A percentile compares a stretch with the other conserved stretches of the same genome.
These are phyloP conservation scores for Trichoderma gamsii DNA, from an alignment of 495 filamentous ascomycete species.

Conservation along the genomic window DNA sequence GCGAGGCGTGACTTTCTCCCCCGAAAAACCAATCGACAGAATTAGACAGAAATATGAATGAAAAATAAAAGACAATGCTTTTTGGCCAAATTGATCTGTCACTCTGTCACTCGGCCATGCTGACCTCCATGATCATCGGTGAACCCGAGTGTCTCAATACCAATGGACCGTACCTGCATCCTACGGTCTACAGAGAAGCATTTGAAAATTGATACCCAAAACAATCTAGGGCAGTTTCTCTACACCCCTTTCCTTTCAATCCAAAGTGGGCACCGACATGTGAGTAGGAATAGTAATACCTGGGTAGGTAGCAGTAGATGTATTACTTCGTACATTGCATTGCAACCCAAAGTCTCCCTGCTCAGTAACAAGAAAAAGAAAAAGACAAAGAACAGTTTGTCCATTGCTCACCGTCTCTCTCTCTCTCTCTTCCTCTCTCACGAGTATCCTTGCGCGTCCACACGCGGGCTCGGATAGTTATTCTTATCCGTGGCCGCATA, in stretches of 20 bases:
- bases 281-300: too few species aligned
- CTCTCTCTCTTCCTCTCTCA: background rate
- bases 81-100: background rate
- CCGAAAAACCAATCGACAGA: too few species aligned
- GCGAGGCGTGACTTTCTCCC: too few species aligned
- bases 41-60: too few species aligned
- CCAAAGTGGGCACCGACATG: background rate
- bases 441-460: conserved; percentile 16
- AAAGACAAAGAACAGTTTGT: background rate
- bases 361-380: background rate
- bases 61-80: background rate
- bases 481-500: conserved; percentile 19
- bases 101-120: too few species aligned
- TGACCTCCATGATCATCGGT: background rate
- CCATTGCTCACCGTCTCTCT: background rate
- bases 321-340: background rate
- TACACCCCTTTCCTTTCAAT: background rate
- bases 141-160: background rate
- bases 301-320: too few species aligned
- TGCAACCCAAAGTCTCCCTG: background rate
- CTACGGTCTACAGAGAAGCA: background rate
- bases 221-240: background rate
- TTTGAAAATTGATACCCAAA: conserved; percentile 2
- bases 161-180: background rate
- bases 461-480: conserved; percentile 14